Evolutionary conservation across 805 yeast species (phyloP), one percentile per base, ranked within the genome.

Genomic region (Candida orba): DNA sequence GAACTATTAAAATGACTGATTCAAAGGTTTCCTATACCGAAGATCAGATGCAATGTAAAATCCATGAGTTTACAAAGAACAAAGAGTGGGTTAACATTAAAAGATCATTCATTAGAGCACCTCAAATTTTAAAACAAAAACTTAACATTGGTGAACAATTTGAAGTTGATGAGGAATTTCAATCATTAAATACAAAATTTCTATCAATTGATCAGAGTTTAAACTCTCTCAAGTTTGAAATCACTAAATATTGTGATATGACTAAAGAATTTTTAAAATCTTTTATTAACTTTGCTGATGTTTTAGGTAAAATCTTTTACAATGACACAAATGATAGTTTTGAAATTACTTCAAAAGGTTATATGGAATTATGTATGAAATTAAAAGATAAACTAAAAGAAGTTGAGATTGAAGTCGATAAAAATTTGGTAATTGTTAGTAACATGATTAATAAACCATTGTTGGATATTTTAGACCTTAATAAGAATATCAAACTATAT

Each of bases 101-200:
- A 52, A 85, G 84, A 63, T 77, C 90, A 25, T 65, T 88, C 48
- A 78, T 79, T 35, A 71, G 96, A 52, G 95, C 96, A 5, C 99
- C 99, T 36, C 98, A 93, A 64, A 78, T 75, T 49, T 71, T 93
- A 61, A 83, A 89, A 52, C 95, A 85, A 65, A 89, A 87, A 71
- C 62, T 91, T 64, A 81, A 89, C 62, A 84, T 84, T 82, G 95
- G 81, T 3, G 67, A 67, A 20, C 64, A 62, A 18, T 74, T 44
- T 3, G 37, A 82, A 6, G 68, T 64, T 33, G 99, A 93, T 58
- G 47, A 47, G 25, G 49, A 45, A 25, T 53, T 47, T 41, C 48
- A 49, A 8, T 10, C 4, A 4, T 15, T 43, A 1, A 13, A 41
- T 13, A 29, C 15, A 3, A 37, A 24, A 8, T 53, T 54, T 14